Base-by-base conservation (phyloP, 495 filamentous ascomycete species). In the Hyaloscypha variabilis region DNA sequence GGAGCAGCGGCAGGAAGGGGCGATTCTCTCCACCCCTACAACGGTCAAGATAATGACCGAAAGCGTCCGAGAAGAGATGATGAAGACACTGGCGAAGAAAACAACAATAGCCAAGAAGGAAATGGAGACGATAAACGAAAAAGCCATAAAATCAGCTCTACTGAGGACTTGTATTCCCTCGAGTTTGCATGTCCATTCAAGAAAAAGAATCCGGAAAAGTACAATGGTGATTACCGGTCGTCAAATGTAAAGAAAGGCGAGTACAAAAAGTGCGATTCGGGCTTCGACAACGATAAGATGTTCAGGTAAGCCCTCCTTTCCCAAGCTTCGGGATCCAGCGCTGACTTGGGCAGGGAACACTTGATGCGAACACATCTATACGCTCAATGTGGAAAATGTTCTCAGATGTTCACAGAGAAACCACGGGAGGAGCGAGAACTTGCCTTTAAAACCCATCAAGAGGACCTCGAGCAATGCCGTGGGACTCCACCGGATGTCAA, bases 311-410 rank as follows among this genome's bases (percentile, higher is more conserved):
- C 19, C 28, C 52, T 26, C 13, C 50, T 25, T 55, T 24, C 52
- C 23, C n/a, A n/a, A 55, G 10, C 2, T 55, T n/a, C 4, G 52
- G 28, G 52, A 55, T 55, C 23, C 19, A 21, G 28, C 10, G 23
- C 52, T 55, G 5, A 55, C 13, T 24, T 25, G 14, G 11, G 2
- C 11, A 55, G 52, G 23, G 52, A 55, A 55, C 52, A 55, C 28
- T 28, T 55, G 23, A 24, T 14, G 4, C 52, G 52, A n/a, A 5
- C 13, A 26, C 52, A 55, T 55, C 52, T 19, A 26, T 26, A 13
- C 19, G 52, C 26, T 55, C 52, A 55, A 55, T 55, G 52, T 55
- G 52, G 26, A 26, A 55, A 55, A 55, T 55, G 52, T 24, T 55
- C 52, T 21, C 23, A 26, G 24, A 21, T 23, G 11, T 55, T 55